Conservation (phyloP, 768 basidiomycete genomes). For the Russula abietina region DNA sequence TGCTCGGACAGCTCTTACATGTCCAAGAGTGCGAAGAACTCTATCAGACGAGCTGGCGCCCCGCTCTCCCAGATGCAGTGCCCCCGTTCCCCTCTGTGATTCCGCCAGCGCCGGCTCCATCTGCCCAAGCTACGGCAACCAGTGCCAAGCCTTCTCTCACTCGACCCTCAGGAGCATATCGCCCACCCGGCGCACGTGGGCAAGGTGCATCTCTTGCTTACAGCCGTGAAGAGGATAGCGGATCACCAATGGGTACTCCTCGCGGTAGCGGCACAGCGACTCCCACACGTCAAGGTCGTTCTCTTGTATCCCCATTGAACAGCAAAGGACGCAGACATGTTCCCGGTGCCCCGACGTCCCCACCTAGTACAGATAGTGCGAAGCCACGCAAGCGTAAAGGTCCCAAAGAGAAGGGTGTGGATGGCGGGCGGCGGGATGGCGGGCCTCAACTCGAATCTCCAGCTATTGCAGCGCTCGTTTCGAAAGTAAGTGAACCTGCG, state of each 20-base stretch:
- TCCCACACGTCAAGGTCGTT: constrained; percentile 56
- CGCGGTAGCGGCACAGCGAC: constrained; percentile 48
- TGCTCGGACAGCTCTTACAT: constrained; percentile 81
- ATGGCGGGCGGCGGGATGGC: constrained; percentile 29
- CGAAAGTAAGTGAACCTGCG: constrained; percentile 26
- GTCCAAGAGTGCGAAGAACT: constrained; percentile 79
- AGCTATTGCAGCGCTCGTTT: constrained; percentile 35
- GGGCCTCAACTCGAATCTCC: constrained; percentile 25
- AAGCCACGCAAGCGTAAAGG: constrained; percentile 56
- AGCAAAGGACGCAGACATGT: constrained; percentile 50
- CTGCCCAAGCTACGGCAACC: constrained; percentile 40
- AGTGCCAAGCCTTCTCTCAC: constrained; percentile 48
- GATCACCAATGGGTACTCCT: constrained; percentile 37
- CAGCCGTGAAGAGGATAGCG: constrained; percentile 89
- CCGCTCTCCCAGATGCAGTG: constrained; percentile 57
- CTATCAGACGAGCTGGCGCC: constrained; percentile 85
- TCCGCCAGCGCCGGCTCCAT: constrained; percentile 63
- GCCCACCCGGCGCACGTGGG: constrained; percentile 90
- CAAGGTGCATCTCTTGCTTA: constrained; percentile 82
- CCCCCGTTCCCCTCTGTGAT: constrained; percentile 62
- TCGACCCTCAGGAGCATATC: constrained; percentile 82
- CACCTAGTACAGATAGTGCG: constrained; percentile 40
- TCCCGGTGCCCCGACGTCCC: constrained; percentile 59
- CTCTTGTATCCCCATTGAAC: constrained; percentile 40
- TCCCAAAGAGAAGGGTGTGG: constrained; percentile 39